Evolutionary conservation across 2,329 filamentous ascomycete species (phyloP), one percentile per base, ranked within the genome.

Genomic region (Aspergillus tamarii): DNA sequence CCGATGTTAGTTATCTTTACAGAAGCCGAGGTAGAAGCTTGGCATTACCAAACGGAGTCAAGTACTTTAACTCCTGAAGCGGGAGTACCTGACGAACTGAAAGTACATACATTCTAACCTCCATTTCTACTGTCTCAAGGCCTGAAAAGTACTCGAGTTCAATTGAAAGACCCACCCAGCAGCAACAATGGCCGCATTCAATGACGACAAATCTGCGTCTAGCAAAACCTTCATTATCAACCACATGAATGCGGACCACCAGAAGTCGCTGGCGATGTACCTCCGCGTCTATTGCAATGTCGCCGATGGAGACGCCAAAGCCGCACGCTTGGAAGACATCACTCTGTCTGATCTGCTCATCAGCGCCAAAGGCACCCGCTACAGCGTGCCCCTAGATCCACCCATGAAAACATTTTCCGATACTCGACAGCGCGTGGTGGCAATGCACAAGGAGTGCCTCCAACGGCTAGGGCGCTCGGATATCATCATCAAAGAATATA

Each of bases 191-290:
- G 34, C 56, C 21, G 11, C 56, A 14, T 23, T 21, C 46, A 50
- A 58, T 19, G 21, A 34, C 23, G 41, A 54, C 26, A 57, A 59
- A 4, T 62, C 60, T 59, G 65, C 50, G 67, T 67, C 72, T 7
- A 78, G 82, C 63, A 88, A 88, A 73, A 72, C 82, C 63, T 87
- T 89, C 63, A 89, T 93, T 76, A 86, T 94, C 73, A 83, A 83
- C 39, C 94, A 97, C 82, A 95, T 97, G 92, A 97, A 97, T 81
- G 82, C 83, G 50, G 91, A 94, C 77, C 94, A 97, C 80, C 82
- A 84, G 58, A 85, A 87, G 70, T 92, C 92, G 63, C 87, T 97
- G 57, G 81, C 86, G 62, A 85, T 90, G 74, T 96, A 94, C 78
- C 86, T 96, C n/a, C 88, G 88, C 67, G 87, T 93, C 77, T 93